Percentiles rank a stretch among this genome's conserved stretches.
Conservation (phyloP, 441 rosid species). For the Viola pubescens region DNA sequence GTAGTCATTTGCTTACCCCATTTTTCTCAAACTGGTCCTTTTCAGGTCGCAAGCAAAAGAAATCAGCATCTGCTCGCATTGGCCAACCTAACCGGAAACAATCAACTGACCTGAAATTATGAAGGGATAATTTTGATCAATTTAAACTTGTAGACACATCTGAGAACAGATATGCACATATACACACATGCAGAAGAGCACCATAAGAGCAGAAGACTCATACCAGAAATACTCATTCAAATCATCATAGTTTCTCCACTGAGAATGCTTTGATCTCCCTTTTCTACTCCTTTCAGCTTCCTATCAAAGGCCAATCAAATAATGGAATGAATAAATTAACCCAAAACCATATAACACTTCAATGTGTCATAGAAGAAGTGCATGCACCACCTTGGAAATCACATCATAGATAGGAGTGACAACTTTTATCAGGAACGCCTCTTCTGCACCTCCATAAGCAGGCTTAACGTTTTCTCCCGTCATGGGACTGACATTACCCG, state of each 20-base stretch:
- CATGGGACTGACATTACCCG: conserved; percentile 94
- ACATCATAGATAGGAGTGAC: conserved; percentile 85
- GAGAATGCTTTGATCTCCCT: conserved; percentile 95
- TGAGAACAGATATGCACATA: not conserved
- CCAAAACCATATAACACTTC: conserved; percentile 10
- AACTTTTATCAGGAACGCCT: conserved; percentile 86
- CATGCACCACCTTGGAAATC: conserved; percentile 50
- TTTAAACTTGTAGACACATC: conserved; percentile 13
- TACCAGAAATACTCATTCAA: conserved; percentile 96
- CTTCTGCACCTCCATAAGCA: conserved; percentile 95
- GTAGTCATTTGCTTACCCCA: conserved; percentile 38
- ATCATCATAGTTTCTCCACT: conserved; percentile 99
- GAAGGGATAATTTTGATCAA: not conserved
- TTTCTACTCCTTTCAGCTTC: conserved; percentile 77
- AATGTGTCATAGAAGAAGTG: conserved; percentile 3
- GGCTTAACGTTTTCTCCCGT: conserved; percentile 96
- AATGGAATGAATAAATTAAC: not conserved
- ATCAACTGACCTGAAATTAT: conserved; percentile 66
- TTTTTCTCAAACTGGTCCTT: conserved; percentile 34
- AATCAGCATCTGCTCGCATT: conserved; percentile 95
- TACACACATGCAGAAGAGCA: not conserved
- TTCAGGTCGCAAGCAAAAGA: conserved; percentile 44
- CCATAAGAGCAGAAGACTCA: conserved; percentile 7
- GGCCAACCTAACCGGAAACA: conserved; percentile 99
- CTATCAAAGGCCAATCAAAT: conserved; percentile 28